These are phyloP conservation scores for Allium fistulosum DNA, from an alignment of 106 monocot genomes.

Conservation along the genomic window DNA sequence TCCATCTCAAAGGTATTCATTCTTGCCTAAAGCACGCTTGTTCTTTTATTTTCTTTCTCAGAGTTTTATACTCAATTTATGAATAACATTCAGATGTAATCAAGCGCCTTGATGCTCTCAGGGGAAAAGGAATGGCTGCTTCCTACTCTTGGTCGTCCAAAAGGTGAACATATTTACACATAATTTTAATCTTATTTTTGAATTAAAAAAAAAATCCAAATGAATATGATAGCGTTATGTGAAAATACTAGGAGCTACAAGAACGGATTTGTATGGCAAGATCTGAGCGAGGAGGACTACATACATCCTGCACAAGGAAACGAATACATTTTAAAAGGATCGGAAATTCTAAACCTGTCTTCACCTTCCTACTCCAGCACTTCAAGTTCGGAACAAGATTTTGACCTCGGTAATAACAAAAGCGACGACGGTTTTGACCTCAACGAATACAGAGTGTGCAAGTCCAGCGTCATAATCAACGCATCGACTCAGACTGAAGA, in stretches of 20 bases:
- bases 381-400: conserved; percentile 3
- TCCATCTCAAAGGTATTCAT: conserved; percentile 57
- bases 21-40: neutral
- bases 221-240: neutral
- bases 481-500: conserved; percentile 86
- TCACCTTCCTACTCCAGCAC: conserved; percentile 18
- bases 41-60: neutral
- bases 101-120: conserved; percentile 52
- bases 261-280: conserved; percentile 91
- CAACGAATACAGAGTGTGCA: conserved; percentile 76
- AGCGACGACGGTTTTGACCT: conserved; percentile 47
- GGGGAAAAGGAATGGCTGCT: conserved; percentile 71
- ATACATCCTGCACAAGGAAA: conserved; percentile 54
- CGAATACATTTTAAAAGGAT: conserved; percentile 89
- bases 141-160: conserved; percentile 90
- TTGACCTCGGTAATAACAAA: conserved; percentile 24
- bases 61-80: neutral
- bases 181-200: neutral
- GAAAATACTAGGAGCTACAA: conserved; percentile 55
- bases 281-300: conserved; percentile 70
- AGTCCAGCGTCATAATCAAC: conserved; percentile 41
- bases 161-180: conserved; percentile 19
- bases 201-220: neutral
- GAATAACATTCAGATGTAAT: conserved; percentile 38
- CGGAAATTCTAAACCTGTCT: conserved; percentile 35